Conservation (phyloP, 352 stramenopile species). For the Pythium sukuiense region DNA sequence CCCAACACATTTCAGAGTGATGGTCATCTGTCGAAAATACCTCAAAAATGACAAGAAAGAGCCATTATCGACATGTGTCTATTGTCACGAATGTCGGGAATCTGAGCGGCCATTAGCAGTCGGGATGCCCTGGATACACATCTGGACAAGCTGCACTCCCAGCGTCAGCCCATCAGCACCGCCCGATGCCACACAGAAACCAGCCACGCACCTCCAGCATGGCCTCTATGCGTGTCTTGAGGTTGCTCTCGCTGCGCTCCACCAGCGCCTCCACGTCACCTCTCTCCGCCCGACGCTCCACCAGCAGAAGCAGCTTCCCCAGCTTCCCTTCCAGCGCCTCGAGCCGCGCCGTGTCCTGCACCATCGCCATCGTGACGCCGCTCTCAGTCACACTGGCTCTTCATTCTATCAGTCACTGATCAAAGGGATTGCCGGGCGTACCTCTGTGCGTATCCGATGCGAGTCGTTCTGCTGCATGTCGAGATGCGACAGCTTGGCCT, state of each 20-base stretch:
- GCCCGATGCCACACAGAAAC: neutral
- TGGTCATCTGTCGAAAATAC: slow-evolving; percentile 20
- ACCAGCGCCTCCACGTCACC: slow-evolving; percentile 41
- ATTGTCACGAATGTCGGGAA: slow-evolving; percentile 11
- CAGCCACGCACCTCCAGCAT: slow-evolving; percentile 45
- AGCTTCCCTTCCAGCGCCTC: slow-evolving; percentile 40
- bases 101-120: neutral
- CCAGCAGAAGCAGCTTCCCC: slow-evolving; percentile 35
- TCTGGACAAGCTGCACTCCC: slow-evolving; percentile 20
- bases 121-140: slow-evolving; percentile 19
- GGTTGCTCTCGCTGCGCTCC: slow-evolving; percentile 39
- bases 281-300: slow-evolving; percentile 38
- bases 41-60: neutral
- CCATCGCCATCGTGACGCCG: neutral
- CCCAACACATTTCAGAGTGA: slow-evolving; percentile 15
- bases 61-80: slow-evolving; percentile 11
- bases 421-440: too few relatives aligned
- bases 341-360: slow-evolving; percentile 32
- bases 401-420: neutral
- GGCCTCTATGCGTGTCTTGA: slow-evolving; percentile 52
- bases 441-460: slow-evolving; percentile 29
- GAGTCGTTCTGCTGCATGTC: slow-evolving; percentile 33
- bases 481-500: slow-evolving; percentile 20
- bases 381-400: neutral
- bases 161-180: neutral